Evolutionary conservation across 441 rosid species (phyloP).

Genomic region (Eugenia klotzschiana): DNA sequence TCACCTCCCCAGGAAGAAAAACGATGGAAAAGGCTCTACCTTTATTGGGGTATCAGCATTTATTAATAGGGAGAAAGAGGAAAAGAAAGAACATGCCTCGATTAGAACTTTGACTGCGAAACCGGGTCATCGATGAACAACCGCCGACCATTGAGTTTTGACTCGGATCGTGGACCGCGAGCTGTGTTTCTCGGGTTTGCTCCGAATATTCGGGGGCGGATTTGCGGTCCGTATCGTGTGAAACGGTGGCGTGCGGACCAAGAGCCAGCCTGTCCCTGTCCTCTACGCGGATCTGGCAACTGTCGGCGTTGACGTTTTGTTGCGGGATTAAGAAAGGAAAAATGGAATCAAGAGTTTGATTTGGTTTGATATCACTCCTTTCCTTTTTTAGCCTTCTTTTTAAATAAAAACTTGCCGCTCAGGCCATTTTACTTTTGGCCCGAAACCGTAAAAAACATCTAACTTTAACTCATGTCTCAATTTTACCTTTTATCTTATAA

Average conservation of each 20-base stretch:
- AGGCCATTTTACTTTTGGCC: too few relatives aligned
- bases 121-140: background rate
- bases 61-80: background rate
- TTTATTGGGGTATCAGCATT: background rate
- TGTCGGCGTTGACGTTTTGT: background rate
- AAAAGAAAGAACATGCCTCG: background rate
- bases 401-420: too few relatives aligned
- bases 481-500: too few relatives aligned
- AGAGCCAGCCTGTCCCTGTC: background rate
- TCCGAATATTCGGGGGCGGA: background rate
- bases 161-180: background rate
- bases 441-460: too few relatives aligned
- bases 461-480: too few relatives aligned
- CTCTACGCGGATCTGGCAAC: background rate
- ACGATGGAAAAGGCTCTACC: background rate
- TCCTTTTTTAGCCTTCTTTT: background rate
- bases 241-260: background rate
- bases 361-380: background rate
- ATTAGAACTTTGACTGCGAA: background rate
- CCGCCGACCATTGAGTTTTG: background rate
- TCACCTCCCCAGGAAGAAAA: background rate
- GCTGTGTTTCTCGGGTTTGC: background rate
- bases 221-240: background rate
- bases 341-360: background rate
- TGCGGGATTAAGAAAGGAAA: accelerated